phyloP scores from a whole-genome alignment of 1,284 basidiomycete species.

The Neonothopanus nambi region DNA sequence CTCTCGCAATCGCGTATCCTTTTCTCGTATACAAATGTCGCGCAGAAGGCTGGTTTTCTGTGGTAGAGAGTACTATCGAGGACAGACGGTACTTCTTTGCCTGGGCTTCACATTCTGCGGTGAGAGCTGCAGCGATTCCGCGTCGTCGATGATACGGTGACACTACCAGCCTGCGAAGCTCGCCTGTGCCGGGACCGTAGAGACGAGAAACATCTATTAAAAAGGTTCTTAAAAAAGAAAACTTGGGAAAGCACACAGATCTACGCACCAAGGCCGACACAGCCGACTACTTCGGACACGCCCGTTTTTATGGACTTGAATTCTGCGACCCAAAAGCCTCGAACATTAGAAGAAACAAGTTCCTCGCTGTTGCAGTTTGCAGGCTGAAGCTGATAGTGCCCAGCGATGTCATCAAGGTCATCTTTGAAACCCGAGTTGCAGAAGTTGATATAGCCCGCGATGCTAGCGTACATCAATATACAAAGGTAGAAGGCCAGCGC shows the following conservation, averaged over 20 bases:
- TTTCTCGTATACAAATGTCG: conserved; percentile 21
- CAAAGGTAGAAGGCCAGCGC: conserved; percentile 1
- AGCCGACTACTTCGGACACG: conserved; percentile 26
- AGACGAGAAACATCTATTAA: conserved; percentile 16
- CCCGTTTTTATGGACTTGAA: conserved; percentile 13
- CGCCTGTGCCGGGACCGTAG: conserved; percentile 14
- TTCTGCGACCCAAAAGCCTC: conserved; percentile 33
- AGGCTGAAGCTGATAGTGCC: conserved; percentile 20
- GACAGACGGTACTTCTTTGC: conserved; percentile 16
- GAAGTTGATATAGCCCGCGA: conserved; percentile 5
- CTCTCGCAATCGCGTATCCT: conserved; percentile 7
- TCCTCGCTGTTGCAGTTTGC: conserved; percentile 6
- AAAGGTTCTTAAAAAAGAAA: conserved; percentile 13
- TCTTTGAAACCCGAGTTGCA: conserved; percentile 7
- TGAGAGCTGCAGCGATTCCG: conserved; percentile 23
- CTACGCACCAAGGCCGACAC: conserved; percentile 25
- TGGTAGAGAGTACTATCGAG: conserved; percentile 21
- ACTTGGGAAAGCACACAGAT: not conserved
- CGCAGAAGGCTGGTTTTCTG: conserved; percentile 21
- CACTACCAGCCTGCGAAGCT: conserved; percentile 26
- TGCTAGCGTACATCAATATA: not conserved
- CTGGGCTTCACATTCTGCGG: conserved; percentile 20
- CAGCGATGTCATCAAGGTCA: conserved; percentile 22
- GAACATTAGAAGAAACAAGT: conserved; percentile 19
- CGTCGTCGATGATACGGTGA: conserved; percentile 23